These are phyloP conservation scores for Talaromyces sp. DNA, from an alignment of 2,329 filamentous ascomycete genomes.

Conservation along the genomic window DNA sequence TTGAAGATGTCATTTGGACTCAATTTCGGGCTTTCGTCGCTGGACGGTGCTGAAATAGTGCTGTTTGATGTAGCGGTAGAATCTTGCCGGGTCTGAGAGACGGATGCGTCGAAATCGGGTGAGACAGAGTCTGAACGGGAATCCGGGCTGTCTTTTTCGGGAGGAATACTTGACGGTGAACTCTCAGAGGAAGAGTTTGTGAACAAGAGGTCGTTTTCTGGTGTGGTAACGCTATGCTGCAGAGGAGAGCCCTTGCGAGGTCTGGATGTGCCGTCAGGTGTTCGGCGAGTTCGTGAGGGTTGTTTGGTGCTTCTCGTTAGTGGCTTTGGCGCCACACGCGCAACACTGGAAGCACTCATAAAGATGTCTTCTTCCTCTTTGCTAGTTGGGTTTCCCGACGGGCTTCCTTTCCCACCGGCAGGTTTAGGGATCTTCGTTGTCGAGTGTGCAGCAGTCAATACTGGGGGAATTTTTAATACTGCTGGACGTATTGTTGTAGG, in stretches of 20 bases:
- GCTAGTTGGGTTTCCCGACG: conserved; percentile 7
- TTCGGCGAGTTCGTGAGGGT: not conserved
- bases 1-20: conserved; percentile 2
- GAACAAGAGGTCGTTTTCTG: conserved; percentile 6
- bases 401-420: conserved; percentile 11
- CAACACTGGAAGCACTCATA: conserved; percentile 39
- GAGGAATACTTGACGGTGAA: not conserved
- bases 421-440: conserved; percentile 8
- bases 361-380: conserved; percentile 26
- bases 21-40: not conserved
- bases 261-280: not conserved
- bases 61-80: not conserved
- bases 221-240: not conserved
- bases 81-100: conserved; percentile 4
- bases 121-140: not conserved
- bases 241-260: not conserved
- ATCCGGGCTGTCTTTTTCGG: not conserved
- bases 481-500: not conserved
- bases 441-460: conserved; percentile 1
- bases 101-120: not conserved
- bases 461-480: not conserved
- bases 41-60: not conserved
- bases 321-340: conserved; percentile 30
- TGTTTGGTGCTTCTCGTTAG: conserved; percentile 12
- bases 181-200: not conserved